Base-by-base conservation (phyloP, 1,284 basidiomycete species). In the Tilletia setariae region DNA sequence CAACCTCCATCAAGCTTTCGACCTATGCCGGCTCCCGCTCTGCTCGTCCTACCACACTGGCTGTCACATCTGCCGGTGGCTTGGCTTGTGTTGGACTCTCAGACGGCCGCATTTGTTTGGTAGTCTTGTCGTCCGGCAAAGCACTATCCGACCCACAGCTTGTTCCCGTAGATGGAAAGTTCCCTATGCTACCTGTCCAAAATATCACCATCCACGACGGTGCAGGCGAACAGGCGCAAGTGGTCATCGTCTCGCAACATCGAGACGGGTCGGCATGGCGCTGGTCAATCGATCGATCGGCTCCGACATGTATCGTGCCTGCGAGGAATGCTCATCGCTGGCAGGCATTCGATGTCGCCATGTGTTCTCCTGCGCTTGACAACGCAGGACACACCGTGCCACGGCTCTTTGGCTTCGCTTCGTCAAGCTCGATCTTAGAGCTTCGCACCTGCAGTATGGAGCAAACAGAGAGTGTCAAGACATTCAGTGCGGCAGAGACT, bases 131-230 rank as follows among this genome's bases (percentile, higher is more conserved):
- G 3, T 32, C 56, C 8, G 28, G 56, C 9, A 61, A 61, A 35
- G 56, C 35, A 4, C 2, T 30, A 11, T 30, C 30, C 11, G 28
- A 25, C 15, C 19, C 23, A 16, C 16, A 11, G 15, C 28, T 16
- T 40, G n/a, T 13, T 13, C 7, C 15, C 2, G 56, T 9, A 11
- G 28, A 25, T 9, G n/a, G 19, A 11, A 25, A 13, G 16, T 2
- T 13, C 6, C 56, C 56, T 19, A 35, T 1, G 1, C 30, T 61
- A 7, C 56, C 56, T 19, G 56, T 61, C 2, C 56, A 61, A 30
- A 32, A 61, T 30, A 61, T 61, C 28, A 61, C 56, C 19, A 61
- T 61, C 32, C 56, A 61, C 32, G 56, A 61, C 15, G 56, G 56
- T 19, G 56, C 28, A 32, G 56, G 56, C 9, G 56, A 61, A 30